A percentile compares a stretch with the other conserved stretches of the same genome.
Conservation (phyloP, 2,329 filamentous ascomycete species). For the Septoria linicola region DNA sequence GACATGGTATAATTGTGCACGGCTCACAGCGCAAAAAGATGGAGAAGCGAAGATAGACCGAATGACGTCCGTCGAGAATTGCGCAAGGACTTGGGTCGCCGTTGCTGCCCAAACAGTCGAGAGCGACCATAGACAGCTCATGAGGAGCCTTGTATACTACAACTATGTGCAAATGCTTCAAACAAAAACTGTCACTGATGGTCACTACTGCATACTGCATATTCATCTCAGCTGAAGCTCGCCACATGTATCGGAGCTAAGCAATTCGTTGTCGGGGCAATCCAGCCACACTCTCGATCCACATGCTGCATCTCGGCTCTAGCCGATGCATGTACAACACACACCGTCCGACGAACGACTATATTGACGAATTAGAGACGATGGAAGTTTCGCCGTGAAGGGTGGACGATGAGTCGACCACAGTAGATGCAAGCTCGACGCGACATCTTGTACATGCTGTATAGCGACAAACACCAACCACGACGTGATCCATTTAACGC, state of each 20-base stretch:
- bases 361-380: slow-evolving; percentile 6
- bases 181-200: too few relatives aligned
- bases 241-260: too few relatives aligned
- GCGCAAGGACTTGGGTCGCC: neutral
- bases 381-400: slow-evolving; percentile 8
- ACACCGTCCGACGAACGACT: slow-evolving; percentile 6
- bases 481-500: slow-evolving; percentile 1
- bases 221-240: slow-evolving; percentile 5
- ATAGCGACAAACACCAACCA: neutral
- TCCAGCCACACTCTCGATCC: neutral
- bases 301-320: too few relatives aligned
- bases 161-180: too few relatives aligned
- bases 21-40: slow-evolving; percentile 5
- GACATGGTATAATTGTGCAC: neutral
- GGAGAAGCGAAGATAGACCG: slow-evolving; percentile 14
- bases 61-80: slow-evolving; percentile 5
- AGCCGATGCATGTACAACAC: slow-evolving; percentile 12
- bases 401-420: slow-evolving; percentile 10
- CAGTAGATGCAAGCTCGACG: neutral
- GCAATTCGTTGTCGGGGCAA: too few relatives aligned
- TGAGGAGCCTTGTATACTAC: too few relatives aligned
- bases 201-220: slow-evolving; percentile 2
- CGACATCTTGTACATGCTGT: slow-evolving; percentile 9
- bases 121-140: neutral
- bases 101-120: slow-evolving; percentile 8